A percentile compares a stretch with the other conserved stretches of the same genome.
Conservation (phyloP, 2,329 filamentous ascomycete genomes). For the Fusarium foetens region DNA sequence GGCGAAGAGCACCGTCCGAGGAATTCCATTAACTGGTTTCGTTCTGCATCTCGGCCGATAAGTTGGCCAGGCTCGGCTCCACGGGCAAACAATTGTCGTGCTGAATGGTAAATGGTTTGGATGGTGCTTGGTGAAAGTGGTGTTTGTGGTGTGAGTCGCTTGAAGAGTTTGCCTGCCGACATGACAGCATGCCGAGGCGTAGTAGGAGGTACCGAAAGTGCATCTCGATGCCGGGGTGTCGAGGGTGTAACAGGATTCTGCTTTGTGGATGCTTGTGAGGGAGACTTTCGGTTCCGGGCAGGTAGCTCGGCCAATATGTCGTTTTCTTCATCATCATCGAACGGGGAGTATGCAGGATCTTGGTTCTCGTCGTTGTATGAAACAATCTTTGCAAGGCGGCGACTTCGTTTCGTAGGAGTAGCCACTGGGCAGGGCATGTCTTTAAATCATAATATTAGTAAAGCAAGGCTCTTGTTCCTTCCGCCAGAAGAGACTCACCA, state of each 20-base stretch:
- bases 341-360: constrained; percentile 53
- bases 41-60: constrained; percentile 78
- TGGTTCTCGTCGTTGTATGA: constrained; percentile 75
- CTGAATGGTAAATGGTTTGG: constrained; percentile 85
- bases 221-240: constrained; percentile 84
- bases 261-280: constrained; percentile 48
- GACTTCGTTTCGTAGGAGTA: constrained; percentile 58
- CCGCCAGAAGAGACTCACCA: constrained; percentile 42
- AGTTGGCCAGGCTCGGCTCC: constrained; percentile 79
- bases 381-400: constrained; percentile 54
- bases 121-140: constrained; percentile 74
- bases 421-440: constrained; percentile 40
- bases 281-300: constrained; percentile 43
- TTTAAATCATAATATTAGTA: constrained; percentile 34
- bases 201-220: constrained; percentile 73
- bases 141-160: constrained; percentile 81
- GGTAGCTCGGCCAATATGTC: constrained; percentile 52
- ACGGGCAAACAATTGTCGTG: constrained; percentile 86
- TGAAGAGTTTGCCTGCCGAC: constrained; percentile 77
- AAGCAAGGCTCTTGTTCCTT: constrained; percentile 5
- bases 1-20: constrained; percentile 70
- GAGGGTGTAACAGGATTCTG: constrained; percentile 72
- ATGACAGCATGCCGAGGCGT: constrained; percentile 89
- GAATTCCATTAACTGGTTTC: constrained; percentile 74
- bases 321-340: constrained; percentile 56